These are phyloP conservation scores for Pichia rugopelliculosa DNA, from an alignment of 805 yeast genomes.

Conservation along the genomic window DNA sequence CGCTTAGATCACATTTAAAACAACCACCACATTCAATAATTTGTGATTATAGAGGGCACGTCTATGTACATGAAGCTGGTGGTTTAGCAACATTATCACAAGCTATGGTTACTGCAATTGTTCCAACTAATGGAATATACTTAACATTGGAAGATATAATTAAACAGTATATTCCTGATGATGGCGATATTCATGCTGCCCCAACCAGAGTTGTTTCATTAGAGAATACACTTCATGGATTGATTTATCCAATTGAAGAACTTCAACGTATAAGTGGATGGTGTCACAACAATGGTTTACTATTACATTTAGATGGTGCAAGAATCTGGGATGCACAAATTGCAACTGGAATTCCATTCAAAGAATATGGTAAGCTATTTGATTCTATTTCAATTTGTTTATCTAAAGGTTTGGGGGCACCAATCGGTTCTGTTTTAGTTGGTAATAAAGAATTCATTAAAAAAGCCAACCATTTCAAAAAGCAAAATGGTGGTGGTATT, in stretches of 20 bases:
- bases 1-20: constrained; percentile 60
- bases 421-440: constrained; percentile 83
- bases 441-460: constrained; percentile 52
- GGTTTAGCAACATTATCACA: constrained; percentile 85
- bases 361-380: constrained; percentile 66
- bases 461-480: constrained; percentile 78
- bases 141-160: constrained; percentile 75
- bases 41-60: constrained; percentile 83
- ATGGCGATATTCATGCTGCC: constrained; percentile 80
- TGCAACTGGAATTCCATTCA: constrained; percentile 59
- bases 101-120: constrained; percentile 84
- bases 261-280: constrained; percentile 61
- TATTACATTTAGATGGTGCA: constrained; percentile 90
- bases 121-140: constrained; percentile 68
- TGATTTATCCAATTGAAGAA: constrained; percentile 74
- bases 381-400: constrained; percentile 88
- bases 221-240: constrained; percentile 86
- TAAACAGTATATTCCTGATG: constrained; percentile 55
- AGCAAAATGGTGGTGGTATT: constrained; percentile 91
- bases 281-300: constrained; percentile 52
- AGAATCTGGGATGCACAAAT: constrained; percentile 86
- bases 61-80: constrained; percentile 80
- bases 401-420: constrained; percentile 89
- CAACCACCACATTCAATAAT: constrained; percentile 84
- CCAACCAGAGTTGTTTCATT: constrained; percentile 80